These are phyloP conservation scores for Selaginella moellendorffii DNA, from an alignment of 75 land plant species.

Conservation along the genomic window DNA sequence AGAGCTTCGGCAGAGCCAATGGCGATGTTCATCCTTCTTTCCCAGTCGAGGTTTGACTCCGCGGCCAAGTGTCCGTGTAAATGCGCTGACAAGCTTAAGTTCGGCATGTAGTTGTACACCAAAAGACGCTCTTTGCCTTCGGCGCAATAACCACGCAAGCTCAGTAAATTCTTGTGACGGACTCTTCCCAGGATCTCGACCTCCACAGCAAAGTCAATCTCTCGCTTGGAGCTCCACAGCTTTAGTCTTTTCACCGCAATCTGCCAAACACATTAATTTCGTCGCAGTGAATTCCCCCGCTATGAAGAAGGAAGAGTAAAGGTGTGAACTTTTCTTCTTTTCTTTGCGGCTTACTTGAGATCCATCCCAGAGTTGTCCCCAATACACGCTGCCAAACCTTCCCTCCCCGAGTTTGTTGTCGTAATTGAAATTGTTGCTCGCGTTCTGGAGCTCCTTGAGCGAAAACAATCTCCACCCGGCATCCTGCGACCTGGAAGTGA, in stretches of 20 bases:
- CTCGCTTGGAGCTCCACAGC: not conserved
- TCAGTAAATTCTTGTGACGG: slow-evolving; percentile 3
- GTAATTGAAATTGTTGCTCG: slow-evolving; percentile 3
- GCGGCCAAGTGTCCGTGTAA: not conserved
- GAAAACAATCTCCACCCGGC: slow-evolving; percentile 7
- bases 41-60: not conserved
- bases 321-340: not conserved
- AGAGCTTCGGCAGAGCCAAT: slow-evolving; percentile 9
- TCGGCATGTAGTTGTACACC: slow-evolving; percentile 1
- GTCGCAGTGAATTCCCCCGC: too few species aligned
- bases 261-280: not conserved
- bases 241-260: slow-evolving; percentile 9
- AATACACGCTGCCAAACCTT: slow-evolving; percentile 3
- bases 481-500: not conserved
- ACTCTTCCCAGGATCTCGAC: slow-evolving; percentile 8
- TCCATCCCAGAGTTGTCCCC: slow-evolving; percentile 10
- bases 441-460: slow-evolving; percentile 1
- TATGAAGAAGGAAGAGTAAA: too few species aligned
- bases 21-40: not conserved
- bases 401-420: slow-evolving; percentile 8
- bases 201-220: slow-evolving; percentile 7
- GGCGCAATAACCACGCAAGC: slow-evolving; percentile 1
- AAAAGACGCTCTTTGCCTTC: slow-evolving; percentile 3
- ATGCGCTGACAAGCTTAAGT: not conserved
- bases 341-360: not conserved